Percentiles rank a stretch among this genome's conserved stretches.
phyloP scores from a whole-genome alignment of 306 rosid genomes.

The Trifolium dubium region DNA sequence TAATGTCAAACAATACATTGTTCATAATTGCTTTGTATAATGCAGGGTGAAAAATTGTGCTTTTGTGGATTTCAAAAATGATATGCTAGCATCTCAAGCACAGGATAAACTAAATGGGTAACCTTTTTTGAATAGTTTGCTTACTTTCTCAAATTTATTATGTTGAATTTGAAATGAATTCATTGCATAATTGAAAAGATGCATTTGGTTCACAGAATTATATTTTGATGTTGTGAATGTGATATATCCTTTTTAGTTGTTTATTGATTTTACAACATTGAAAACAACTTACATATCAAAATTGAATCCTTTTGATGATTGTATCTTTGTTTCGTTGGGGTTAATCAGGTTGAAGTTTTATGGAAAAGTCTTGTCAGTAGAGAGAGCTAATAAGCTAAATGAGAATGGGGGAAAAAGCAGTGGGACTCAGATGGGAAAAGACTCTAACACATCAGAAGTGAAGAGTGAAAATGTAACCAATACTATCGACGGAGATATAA shows the following conservation, averaged over 20 bases:
- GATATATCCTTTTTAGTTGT: not conserved
- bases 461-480: slow-evolving; percentile 42
- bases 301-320: slow-evolving; percentile 25
- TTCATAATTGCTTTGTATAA: not conserved
- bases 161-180: not conserved
- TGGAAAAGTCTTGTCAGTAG: slow-evolving; percentile 80
- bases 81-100: slow-evolving; percentile 73
- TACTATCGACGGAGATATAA: slow-evolving; percentile 49
- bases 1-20: not conserved
- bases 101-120: slow-evolving; percentile 80
- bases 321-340: slow-evolving; percentile 37
- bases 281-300: slow-evolving; percentile 4
- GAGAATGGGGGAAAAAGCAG: slow-evolving; percentile 42
- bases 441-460: slow-evolving; percentile 41
- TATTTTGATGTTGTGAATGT: not conserved
- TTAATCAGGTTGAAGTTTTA: slow-evolving; percentile 77
- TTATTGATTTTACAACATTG: slow-evolving; percentile 20
- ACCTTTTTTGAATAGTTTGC: slow-evolving; percentile 1
- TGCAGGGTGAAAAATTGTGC: slow-evolving; percentile 80
- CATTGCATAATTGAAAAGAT: not conserved
- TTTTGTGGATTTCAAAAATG: slow-evolving; percentile 72
- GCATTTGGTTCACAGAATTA: not conserved
- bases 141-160: slow-evolving; percentile 5
- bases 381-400: slow-evolving; percentile 60
- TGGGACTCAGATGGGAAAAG: slow-evolving; percentile 48